Evolutionary conservation across 192 early-diverging fungal species (phyloP).

Genomic region (Coemansia biformis): DNA sequence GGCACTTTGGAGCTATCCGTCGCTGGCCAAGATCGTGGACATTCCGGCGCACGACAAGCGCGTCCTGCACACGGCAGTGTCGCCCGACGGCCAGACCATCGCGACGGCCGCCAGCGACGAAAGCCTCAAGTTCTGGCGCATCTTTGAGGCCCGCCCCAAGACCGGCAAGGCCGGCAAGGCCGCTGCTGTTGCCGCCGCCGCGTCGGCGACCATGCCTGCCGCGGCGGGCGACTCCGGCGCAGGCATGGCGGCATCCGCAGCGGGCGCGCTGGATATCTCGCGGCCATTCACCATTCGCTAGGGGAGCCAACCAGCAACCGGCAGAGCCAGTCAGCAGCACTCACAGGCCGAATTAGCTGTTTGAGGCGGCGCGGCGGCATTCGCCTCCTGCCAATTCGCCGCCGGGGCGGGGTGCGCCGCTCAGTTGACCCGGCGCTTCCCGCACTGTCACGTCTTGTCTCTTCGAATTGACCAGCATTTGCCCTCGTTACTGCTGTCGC

Average conservation of each 20-base stretch:
- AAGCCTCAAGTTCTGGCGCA: constrained; percentile 92
- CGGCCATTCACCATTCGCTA: constrained; percentile 27
- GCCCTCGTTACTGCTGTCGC: too few species aligned
- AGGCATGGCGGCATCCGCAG: too few species aligned
- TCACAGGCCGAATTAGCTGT: too few species aligned
- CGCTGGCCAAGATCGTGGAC: constrained; percentile 63
- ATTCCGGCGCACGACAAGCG: constrained; percentile 84
- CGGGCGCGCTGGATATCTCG: constrained; percentile 18
- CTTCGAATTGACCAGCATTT: neutral
- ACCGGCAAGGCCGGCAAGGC: constrained; percentile 20
- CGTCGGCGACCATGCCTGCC: too few species aligned
- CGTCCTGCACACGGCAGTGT: constrained; percentile 84
- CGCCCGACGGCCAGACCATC: constrained; percentile 86
- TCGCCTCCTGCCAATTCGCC: too few species aligned
- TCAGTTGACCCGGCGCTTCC: too few species aligned
- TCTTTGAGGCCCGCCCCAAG: constrained; percentile 63
- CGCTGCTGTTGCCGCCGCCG: constrained; percentile 2
- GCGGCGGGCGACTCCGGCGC: neutral
- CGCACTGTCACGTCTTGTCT: neutral
- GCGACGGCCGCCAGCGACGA: constrained; percentile 93
- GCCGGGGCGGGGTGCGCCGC: too few species aligned
- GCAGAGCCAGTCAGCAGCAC: too few species aligned
- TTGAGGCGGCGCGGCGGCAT: too few species aligned
- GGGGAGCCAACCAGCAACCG: too few species aligned
- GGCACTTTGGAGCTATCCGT: constrained; percentile 76